phyloP scores from a whole-genome alignment of 805 yeast genomes.

The Ogataea corticis region DNA sequence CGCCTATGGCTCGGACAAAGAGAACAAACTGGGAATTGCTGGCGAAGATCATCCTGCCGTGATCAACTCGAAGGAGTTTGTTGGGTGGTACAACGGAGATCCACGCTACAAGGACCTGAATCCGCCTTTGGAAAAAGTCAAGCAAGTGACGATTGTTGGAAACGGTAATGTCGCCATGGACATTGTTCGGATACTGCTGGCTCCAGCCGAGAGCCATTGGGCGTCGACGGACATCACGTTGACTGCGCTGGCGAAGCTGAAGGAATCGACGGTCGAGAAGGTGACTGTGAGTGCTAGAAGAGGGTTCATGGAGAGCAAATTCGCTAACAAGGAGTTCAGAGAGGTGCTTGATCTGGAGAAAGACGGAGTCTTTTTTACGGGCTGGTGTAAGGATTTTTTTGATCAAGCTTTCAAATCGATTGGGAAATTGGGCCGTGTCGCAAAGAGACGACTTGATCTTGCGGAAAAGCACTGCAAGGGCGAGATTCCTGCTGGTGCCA shows the following conservation, averaged over 20 bases:
- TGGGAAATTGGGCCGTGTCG: slow-evolving; percentile 47
- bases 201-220: slow-evolving; percentile 55
- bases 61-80: slow-evolving; percentile 79
- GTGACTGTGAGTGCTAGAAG: slow-evolving; percentile 83
- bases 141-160: slow-evolving; percentile 81
- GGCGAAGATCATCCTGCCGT: slow-evolving; percentile 69
- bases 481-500: slow-evolving; percentile 6
- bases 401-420: slow-evolving; percentile 31
- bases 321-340: slow-evolving; percentile 88
- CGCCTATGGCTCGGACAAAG: slow-evolving; percentile 78
- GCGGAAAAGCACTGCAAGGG: slow-evolving; percentile 48
- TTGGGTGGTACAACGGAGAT: slow-evolving; percentile 95
- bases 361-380: slow-evolving; percentile 48
- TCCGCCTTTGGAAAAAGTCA: slow-evolving; percentile 62
- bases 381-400: slow-evolving; percentile 42
- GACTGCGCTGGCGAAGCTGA: slow-evolving; percentile 56
- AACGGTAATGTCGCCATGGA: slow-evolving; percentile 97
- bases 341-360: slow-evolving; percentile 67
- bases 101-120: slow-evolving; percentile 54
- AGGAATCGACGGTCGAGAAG: slow-evolving; percentile 52
- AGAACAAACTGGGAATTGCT: slow-evolving; percentile 53
- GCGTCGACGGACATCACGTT: slow-evolving; percentile 69
- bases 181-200: slow-evolving; percentile 75
- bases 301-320: slow-evolving; percentile 82
- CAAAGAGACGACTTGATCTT: slow-evolving; percentile 66